Percentiles rank a stretch among this genome's conserved stretches.
phyloP scores from a whole-genome alignment of 73 alveolate genomes.

The Paramecium sexaurelia region DNA sequence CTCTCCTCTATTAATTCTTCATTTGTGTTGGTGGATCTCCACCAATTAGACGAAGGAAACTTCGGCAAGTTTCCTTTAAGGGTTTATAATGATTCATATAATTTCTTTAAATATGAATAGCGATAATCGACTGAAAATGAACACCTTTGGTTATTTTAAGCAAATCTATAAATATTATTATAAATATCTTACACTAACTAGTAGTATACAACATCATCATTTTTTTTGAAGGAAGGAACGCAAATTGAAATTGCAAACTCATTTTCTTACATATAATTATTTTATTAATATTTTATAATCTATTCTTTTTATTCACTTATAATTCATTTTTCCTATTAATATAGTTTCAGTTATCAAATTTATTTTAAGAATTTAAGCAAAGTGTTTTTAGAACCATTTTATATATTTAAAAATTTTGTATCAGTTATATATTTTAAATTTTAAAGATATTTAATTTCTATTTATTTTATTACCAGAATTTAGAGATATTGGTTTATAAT shows the following conservation, averaged over 20 bases:
- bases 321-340: background rate
- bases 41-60: slow-evolving; percentile 36
- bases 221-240: slow-evolving; percentile 8
- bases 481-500: too few species aligned
- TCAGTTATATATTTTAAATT: too few species aligned
- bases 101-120: slow-evolving; percentile 1
- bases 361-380: too few species aligned
- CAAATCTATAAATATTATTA: background rate
- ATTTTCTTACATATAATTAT: slow-evolving; percentile 35
- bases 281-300: background rate
- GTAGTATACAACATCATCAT: slow-evolving; percentile 22
- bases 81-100: slow-evolving; percentile 9
- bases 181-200: background rate
- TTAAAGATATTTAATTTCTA: too few species aligned
- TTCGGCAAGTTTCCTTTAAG: slow-evolving; percentile 17
- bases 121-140: slow-evolving; percentile 25
- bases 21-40: slow-evolving; percentile 31
- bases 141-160: background rate
- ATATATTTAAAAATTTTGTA: too few species aligned
- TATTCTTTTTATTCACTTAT: background rate
- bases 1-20: slow-evolving; percentile 29
- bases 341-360: background rate
- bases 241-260: slow-evolving; percentile 25
- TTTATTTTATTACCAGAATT: too few species aligned
- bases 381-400: too few species aligned